These are phyloP conservation scores for Metarhizium robertsii DNA, from an alignment of 2,329 filamentous ascomycete species.

Conservation along the genomic window DNA sequence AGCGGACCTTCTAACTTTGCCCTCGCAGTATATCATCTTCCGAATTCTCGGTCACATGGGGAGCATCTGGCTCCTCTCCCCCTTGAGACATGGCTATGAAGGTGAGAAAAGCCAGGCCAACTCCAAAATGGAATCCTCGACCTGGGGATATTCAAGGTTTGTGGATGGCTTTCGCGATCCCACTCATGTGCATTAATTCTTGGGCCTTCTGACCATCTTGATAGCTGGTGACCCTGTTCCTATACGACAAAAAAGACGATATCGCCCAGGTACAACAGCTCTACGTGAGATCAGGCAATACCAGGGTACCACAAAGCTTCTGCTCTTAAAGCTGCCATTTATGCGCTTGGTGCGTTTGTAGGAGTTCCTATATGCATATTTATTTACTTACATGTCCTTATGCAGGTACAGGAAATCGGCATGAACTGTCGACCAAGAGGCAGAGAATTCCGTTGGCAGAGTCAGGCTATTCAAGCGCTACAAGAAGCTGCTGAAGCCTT, in stretches of 20 bases:
- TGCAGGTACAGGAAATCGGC: slow-evolving; percentile 56
- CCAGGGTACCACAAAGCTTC: slow-evolving; percentile 80
- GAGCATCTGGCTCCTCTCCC: neutral
- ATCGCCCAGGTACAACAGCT: slow-evolving; percentile 73
- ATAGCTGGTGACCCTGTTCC: slow-evolving; percentile 67
- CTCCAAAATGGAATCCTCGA: slow-evolving; percentile 11
- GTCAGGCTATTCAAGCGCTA: slow-evolving; percentile 82
- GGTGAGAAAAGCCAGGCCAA: neutral
- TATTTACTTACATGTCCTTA: neutral
- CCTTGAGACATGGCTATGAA: neutral
- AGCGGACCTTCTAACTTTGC: neutral
- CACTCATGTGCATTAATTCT: neutral
- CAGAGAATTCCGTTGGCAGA: slow-evolving; percentile 84
- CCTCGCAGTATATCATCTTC: neutral
- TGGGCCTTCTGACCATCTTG: slow-evolving; percentile 12
- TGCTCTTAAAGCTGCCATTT: slow-evolving; percentile 75
- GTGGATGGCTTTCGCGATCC: neutral
- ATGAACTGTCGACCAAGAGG: slow-evolving; percentile 51
- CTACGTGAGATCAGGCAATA: slow-evolving; percentile 86
- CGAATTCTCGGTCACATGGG: neutral
- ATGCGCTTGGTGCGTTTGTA: slow-evolving; percentile 53
- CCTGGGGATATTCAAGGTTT: slow-evolving; percentile 33
- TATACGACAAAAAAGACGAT: slow-evolving; percentile 51
- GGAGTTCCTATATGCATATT: neutral
- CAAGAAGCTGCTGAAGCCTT: slow-evolving; percentile 97